phyloP scores from a whole-genome alignment of 495 filamentous ascomycete species.

The Trichoderma gamsii region DNA sequence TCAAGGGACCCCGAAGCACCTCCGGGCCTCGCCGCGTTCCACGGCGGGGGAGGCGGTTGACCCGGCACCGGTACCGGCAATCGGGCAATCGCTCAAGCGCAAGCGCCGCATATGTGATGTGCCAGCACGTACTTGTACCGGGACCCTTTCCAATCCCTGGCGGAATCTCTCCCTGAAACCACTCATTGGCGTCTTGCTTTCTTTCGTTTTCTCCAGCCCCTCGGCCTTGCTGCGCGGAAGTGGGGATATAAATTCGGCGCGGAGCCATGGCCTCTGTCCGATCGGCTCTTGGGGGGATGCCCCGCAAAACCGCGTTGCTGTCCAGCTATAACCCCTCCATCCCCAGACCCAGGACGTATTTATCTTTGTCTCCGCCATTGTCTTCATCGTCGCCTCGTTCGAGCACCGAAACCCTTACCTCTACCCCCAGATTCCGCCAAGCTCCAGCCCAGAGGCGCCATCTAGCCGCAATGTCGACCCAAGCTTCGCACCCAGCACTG shows the following conservation, averaged over 20 bases:
- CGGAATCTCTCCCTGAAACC: neutral
- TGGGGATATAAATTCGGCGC: neutral
- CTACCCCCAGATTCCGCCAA: neutral
- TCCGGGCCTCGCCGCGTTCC: conserved; percentile 4
- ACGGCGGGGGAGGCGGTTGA: conserved; percentile 7
- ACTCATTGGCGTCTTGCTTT: conserved; percentile 5
- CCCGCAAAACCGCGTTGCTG: conserved; percentile 3
- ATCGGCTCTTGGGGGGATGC: neutral
- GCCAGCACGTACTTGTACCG: neutral
- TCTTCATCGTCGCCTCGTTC: conserved; percentile 15
- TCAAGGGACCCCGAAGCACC: neutral
- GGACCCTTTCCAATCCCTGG: too few relatives aligned
- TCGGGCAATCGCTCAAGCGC: conserved; percentile 13
- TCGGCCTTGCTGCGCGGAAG: neutral
- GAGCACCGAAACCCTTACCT: neutral
- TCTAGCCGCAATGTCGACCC: conserved; percentile 58
- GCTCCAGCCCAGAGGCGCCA: neutral
- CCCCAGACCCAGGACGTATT: neutral
- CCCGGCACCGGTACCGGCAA: conserved; percentile 9
- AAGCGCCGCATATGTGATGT: neutral
- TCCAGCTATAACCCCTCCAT: conserved; percentile 11
- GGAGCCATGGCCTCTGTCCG: conserved; percentile 7
- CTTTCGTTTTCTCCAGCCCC: neutral
- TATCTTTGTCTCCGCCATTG: neutral
- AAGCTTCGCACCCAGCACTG: conserved; percentile 73